Evolutionary conservation across 352 stramenopile species (phyloP), one percentile per base, ranked within the genome.

Genomic region (Achlya hypogyna): DNA sequence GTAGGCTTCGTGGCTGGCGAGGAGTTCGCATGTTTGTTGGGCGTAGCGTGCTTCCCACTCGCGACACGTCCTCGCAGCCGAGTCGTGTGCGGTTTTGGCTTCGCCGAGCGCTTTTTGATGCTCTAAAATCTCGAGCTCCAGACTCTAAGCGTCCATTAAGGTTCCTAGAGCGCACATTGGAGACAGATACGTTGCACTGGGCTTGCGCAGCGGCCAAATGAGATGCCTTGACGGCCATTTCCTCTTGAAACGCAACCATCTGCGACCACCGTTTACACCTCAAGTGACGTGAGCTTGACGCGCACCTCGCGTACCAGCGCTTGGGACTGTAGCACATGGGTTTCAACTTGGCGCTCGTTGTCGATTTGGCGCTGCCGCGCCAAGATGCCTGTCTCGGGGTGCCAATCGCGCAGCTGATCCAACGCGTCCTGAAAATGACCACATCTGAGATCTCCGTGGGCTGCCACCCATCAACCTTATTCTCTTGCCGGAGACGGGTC

Each of bases 321-420:
- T 31, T 63, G 32, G 32, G 32, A 51, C n/a, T 51, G 54, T 5
- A 35, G 20, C 2, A 54, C 28, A 4, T 56, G 35, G 20, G 16
- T 25, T 5, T 38, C 28, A 2, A 67, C 32, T 42, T 67, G 27
- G n/a, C n/a, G 20, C 10, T 59, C 60, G 18, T 49, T 29, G 6
- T 18, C 1, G 6, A 9, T n/a, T 29, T 38, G 40, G 5, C 40
- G 29, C 22, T 58, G 34, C 0, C 35, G 8, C 9, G 60, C 29
- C 5, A 29, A 6, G 6, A 22, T 32, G 29, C 60, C 60, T 10
- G 60, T 67, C 0, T 67, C 60, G 29, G 60, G 60, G n/a, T 67
- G 38, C 60, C 60, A 67, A 25, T 3, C n/a, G 16, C 47, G 49
- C 16, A 67, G 34, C 51, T 67, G 60, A 34, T 67, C 60, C 31